Evolutionary conservation across 2,329 filamentous ascomycete species (phyloP).

Genomic region (Aspergillus glaucus): DNA sequence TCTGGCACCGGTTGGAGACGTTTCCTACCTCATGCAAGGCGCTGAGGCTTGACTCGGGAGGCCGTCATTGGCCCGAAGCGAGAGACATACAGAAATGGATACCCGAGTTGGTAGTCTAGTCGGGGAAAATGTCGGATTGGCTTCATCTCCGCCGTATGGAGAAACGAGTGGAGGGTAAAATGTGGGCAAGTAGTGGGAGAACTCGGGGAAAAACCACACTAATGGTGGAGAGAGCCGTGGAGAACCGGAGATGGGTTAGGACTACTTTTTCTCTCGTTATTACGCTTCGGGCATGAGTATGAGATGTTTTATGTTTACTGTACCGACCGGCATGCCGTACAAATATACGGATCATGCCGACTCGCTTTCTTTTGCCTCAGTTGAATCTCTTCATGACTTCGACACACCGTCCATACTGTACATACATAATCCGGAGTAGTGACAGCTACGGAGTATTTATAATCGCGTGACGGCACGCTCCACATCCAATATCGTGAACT

Average conservation of each 20-base stretch:
- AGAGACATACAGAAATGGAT: not conserved
- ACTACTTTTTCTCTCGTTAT: too few species aligned
- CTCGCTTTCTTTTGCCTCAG: too few species aligned
- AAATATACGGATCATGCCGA: too few species aligned
- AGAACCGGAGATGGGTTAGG: not conserved
- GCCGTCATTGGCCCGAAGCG: too few species aligned
- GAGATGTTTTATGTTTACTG: not conserved
- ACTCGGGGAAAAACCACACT: not conserved
- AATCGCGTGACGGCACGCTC: too few species aligned
- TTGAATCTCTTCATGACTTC: too few species aligned
- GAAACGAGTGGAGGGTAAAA: not conserved
- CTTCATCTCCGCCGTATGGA: not conserved
- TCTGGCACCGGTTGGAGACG: not conserved
- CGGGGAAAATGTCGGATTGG: not conserved
- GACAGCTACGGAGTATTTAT: too few species aligned
- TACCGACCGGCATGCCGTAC: too few species aligned
- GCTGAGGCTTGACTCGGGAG: not conserved
- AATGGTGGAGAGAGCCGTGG: not conserved
- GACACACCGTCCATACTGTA: too few species aligned
- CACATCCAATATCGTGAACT: too few species aligned
- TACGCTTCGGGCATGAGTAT: too few species aligned
- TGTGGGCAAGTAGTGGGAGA: not conserved
- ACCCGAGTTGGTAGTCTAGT: not conserved
- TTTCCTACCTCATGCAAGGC: not conserved
- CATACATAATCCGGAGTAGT: too few species aligned